Evolutionary conservation across 2,329 filamentous ascomycete species (phyloP).

Genomic region (Parastagonospora nodorum): DNA sequence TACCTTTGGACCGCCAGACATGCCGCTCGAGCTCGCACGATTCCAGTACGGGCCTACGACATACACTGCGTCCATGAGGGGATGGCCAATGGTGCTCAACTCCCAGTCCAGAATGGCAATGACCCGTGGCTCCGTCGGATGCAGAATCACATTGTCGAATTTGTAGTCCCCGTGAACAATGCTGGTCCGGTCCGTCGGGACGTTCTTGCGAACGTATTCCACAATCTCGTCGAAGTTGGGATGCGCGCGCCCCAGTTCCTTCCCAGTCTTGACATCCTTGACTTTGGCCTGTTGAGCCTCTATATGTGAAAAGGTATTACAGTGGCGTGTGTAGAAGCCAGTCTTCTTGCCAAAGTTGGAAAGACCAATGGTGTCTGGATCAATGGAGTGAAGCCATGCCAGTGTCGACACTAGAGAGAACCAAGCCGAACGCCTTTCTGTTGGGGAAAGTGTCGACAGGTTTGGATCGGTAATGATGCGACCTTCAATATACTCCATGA

Average conservation of each 20-base stretch:
- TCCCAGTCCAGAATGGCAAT: slow-evolving; percentile 97
- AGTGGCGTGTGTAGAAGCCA: slow-evolving; percentile 84
- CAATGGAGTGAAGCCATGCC: slow-evolving; percentile 79
- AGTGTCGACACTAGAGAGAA: slow-evolving; percentile 72
- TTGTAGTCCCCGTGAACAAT: slow-evolving; percentile 96
- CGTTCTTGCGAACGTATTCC: slow-evolving; percentile 69
- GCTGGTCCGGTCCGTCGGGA: slow-evolving; percentile 74
- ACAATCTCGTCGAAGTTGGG: slow-evolving; percentile 82
- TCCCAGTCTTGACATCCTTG: slow-evolving; percentile 70
- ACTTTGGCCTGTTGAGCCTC: slow-evolving; percentile 76
- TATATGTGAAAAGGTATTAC: slow-evolving; percentile 79
- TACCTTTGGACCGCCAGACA: slow-evolving; percentile 41
- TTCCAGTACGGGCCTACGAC: slow-evolving; percentile 60
- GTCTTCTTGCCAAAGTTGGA: slow-evolving; percentile 70
- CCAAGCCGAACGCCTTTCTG: slow-evolving; percentile 60
- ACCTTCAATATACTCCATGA: slow-evolving; percentile 94
- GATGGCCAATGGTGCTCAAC: slow-evolving; percentile 93
- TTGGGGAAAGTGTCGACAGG: slow-evolving; percentile 69
- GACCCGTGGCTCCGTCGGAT: slow-evolving; percentile 81
- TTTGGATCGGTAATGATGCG: slow-evolving; percentile 88
- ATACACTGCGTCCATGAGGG: slow-evolving; percentile 86
- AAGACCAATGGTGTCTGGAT: slow-evolving; percentile 69
- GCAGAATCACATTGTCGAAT: slow-evolving; percentile 69
- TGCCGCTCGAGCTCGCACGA: slow-evolving; percentile 37
- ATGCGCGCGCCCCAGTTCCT: slow-evolving; percentile 70